Evolutionary conservation across 805 yeast species (phyloP).

Genomic region (Saccharomyces paradoxus): DNA sequence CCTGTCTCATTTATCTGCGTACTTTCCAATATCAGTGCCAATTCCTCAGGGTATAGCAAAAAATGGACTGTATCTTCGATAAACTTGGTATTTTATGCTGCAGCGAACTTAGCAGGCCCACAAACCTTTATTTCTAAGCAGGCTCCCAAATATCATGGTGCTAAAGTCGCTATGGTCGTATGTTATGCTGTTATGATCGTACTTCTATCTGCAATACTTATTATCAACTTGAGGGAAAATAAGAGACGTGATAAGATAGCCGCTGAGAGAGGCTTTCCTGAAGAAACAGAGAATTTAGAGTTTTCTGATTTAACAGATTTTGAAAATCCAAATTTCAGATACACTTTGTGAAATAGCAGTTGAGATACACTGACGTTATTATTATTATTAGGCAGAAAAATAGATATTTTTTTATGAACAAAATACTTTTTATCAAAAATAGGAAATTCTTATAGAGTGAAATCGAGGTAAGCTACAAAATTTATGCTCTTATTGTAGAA

Average conservation of each 20-base stretch:
- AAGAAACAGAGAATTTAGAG: conserved; percentile 22
- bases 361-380: neutral
- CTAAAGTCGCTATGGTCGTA: conserved; percentile 44
- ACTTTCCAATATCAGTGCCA: conserved; percentile 33
- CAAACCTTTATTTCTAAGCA: conserved; percentile 53
- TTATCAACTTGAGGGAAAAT: conserved; percentile 34
- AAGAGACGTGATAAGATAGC: conserved; percentile 32
- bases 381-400: neutral
- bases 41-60: conserved; percentile 71
- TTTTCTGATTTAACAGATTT: conserved; percentile 40
- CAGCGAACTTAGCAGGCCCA: conserved; percentile 66
- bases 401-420: too few relatives aligned
- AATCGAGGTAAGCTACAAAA: too few relatives aligned
- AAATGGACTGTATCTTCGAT: conserved; percentile 52
- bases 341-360: conserved; percentile 10
- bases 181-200: conserved; percentile 38
- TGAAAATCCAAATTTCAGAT: conserved; percentile 38
- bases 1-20: conserved; percentile 33
- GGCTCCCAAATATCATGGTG: conserved; percentile 53
- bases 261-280: conserved; percentile 19
- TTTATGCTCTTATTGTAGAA: too few relatives aligned
- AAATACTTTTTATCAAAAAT: neutral
- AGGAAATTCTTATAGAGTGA: too few relatives aligned
- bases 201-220: conserved; percentile 26
- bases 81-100: conserved; percentile 55